These are phyloP conservation scores for Lachnellula subtilissima DNA, from an alignment of 2,329 filamentous ascomycete species.

Conservation along the genomic window DNA sequence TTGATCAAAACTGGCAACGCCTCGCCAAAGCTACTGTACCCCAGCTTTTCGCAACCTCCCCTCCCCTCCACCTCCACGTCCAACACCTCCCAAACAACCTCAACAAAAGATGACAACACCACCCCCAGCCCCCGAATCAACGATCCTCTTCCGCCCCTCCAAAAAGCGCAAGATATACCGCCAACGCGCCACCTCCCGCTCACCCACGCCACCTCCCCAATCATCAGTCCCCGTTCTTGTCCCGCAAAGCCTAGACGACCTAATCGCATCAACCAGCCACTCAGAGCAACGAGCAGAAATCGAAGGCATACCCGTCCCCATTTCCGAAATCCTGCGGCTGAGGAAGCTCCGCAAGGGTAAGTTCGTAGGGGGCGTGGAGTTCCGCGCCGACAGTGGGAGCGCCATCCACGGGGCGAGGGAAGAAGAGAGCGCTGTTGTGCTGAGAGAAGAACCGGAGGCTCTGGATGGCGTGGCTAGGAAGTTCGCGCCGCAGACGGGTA, in stretches of 20 bases:
- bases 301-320: slow-evolving; percentile 38
- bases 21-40: no score
- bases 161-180: slow-evolving; percentile 59
- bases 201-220: slow-evolving; percentile 5
- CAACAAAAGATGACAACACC: slow-evolving; percentile 5
- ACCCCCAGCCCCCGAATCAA: slow-evolving; percentile 1
- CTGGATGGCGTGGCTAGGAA: slow-evolving; percentile 37
- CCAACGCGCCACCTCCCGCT: slow-evolving; percentile 38
- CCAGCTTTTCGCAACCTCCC: background rate
- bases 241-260: slow-evolving; percentile 27
- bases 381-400: slow-evolving; percentile 33
- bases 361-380: slow-evolving; percentile 48
- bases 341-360: slow-evolving; percentile 45
- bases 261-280: slow-evolving; percentile 20
- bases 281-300: slow-evolving; percentile 15
- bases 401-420: slow-evolving; percentile 7
- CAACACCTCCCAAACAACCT: background rate
- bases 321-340: slow-evolving; percentile 47
- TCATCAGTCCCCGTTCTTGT: slow-evolving; percentile 9
- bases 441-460: slow-evolving; percentile 5
- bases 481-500: slow-evolving; percentile 69
- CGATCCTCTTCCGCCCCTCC: slow-evolving; percentile 44
- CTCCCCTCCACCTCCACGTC: background rate
- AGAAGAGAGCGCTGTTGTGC: slow-evolving; percentile 10
- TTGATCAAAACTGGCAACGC: no score